Conservation (phyloP, 306 rosid species). For the Corylus americana region DNA sequence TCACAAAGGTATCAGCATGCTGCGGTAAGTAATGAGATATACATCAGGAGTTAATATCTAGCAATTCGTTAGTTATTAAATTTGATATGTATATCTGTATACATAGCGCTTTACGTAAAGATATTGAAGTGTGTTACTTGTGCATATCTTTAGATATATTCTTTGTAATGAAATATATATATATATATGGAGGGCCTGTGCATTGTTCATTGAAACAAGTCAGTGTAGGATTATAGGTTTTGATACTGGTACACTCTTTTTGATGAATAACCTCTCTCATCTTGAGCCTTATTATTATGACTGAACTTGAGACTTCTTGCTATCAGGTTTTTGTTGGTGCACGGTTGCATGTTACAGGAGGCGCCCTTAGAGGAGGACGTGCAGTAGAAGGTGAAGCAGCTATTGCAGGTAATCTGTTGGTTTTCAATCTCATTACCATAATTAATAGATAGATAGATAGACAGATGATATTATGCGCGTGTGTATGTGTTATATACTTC, state of each 20-base stretch:
- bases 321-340: constrained; percentile 97
- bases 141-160: not conserved
- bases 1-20: constrained; percentile 97
- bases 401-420: constrained; percentile 68
- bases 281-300: constrained; percentile 19
- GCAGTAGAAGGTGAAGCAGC: constrained; percentile 92
- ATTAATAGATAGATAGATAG: not conserved
- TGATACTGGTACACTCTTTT: not conserved
- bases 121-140: not conserved
- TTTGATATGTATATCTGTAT: not conserved
- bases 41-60: not conserved
- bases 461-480: not conserved
- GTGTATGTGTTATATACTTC: not conserved
- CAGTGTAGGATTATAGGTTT: not conserved
- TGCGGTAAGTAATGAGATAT: constrained; percentile 69
- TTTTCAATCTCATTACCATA: constrained; percentile 19
- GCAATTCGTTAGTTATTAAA: constrained; percentile 14
- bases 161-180: not conserved
- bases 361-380: constrained; percentile 94
- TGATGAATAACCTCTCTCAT: constrained; percentile 17
- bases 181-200: not conserved
- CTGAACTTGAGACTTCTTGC: constrained; percentile 25
- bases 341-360: constrained; percentile 97
- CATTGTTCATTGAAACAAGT: not conserved
- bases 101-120: not conserved